Conservation (phyloP, 2,329 filamentous ascomycete species). For the Chaetoscypha palmicola region DNA sequence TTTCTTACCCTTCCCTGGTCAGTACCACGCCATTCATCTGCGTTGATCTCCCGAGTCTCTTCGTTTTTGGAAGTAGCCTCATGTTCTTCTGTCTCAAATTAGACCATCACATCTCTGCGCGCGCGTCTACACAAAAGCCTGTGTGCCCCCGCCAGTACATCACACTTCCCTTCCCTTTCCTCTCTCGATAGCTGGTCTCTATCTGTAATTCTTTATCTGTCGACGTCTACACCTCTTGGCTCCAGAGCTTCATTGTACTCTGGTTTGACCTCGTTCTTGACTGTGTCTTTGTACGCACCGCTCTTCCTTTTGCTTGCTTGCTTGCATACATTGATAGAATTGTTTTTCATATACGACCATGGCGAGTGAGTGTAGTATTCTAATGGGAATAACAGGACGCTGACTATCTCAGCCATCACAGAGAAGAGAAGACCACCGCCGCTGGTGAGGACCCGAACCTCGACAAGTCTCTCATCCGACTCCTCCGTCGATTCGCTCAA, state of each 20-base stretch:
- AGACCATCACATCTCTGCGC: constrained; percentile 20
- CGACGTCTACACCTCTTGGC: constrained; percentile 16
- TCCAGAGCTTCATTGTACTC: constrained; percentile 8
- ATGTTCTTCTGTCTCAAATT: constrained; percentile 23
- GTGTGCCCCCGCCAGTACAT: constrained; percentile 21
- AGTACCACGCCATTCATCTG: constrained; percentile 15
- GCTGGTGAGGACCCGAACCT: constrained; percentile 32
- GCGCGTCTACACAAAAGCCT: constrained; percentile 30
- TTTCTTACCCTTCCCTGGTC: constrained; percentile 12
- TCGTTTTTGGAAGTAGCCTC: constrained; percentile 23
- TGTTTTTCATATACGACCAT: constrained; percentile 10
- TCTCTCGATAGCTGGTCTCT: constrained; percentile 32
- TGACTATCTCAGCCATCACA: constrained; percentile 11
- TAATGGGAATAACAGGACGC: constrained; percentile 7
- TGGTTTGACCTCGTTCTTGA: constrained; percentile 16
- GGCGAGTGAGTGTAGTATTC: constrained; percentile 10
- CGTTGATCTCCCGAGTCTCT: constrained; percentile 18
- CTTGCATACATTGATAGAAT: constrained; percentile 6
- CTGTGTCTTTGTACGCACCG: constrained; percentile 15
- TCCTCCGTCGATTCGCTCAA: constrained; percentile 39
- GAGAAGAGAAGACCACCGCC: constrained; percentile 27
- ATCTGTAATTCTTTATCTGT: constrained; percentile 28
- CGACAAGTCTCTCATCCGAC: constrained; percentile 36
- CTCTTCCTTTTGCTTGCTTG: constrained; percentile 1
- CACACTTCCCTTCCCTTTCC: constrained; percentile 20